Evolutionary conservation across 31 red algal species (phyloP).

Genomic region (Porphyra umbilicalis): DNA sequence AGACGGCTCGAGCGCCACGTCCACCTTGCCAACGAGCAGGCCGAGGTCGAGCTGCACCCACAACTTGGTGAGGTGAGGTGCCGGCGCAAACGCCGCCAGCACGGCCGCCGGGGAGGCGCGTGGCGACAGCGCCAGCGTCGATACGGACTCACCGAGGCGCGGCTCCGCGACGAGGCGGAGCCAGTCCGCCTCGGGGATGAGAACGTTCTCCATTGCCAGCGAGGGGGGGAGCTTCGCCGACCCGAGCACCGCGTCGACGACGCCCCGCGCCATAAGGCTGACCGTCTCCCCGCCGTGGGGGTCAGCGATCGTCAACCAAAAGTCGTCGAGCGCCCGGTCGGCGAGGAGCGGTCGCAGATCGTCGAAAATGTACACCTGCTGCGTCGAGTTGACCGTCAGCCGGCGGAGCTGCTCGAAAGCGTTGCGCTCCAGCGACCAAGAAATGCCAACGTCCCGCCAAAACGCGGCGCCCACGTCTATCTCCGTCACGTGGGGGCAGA

Average conservation of each 20-base stretch:
- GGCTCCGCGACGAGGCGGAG: neutral
- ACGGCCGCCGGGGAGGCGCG: neutral
- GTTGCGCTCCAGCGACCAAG: too few relatives aligned
- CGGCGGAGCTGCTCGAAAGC: too few relatives aligned
- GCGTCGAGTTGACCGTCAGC: neutral
- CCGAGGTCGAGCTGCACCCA: neutral
- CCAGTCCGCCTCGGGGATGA: neutral
- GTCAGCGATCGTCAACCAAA: neutral
- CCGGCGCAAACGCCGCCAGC: neutral
- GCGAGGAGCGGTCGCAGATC: neutral
- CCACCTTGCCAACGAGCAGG: neutral
- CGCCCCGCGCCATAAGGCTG: neutral
- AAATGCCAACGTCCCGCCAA: too few relatives aligned
- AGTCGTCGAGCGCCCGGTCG: neutral
- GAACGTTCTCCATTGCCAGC: neutral
- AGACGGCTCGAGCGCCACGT: neutral
- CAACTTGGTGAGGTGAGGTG: neutral
- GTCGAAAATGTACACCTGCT: neutral
- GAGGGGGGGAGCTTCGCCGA: neutral
- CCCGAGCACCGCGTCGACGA: neutral
- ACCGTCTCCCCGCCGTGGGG: neutral
- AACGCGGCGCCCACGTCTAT: neutral
- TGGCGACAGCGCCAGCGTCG: neutral
- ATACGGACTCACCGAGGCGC: neutral
- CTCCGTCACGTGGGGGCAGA: neutral